Percentiles rank a stretch among this genome's conserved stretches.
These are phyloP conservation scores for Coprinopsis cinerea DNA, from an alignment of 768 basidiomycete species.

Conservation along the genomic window DNA sequence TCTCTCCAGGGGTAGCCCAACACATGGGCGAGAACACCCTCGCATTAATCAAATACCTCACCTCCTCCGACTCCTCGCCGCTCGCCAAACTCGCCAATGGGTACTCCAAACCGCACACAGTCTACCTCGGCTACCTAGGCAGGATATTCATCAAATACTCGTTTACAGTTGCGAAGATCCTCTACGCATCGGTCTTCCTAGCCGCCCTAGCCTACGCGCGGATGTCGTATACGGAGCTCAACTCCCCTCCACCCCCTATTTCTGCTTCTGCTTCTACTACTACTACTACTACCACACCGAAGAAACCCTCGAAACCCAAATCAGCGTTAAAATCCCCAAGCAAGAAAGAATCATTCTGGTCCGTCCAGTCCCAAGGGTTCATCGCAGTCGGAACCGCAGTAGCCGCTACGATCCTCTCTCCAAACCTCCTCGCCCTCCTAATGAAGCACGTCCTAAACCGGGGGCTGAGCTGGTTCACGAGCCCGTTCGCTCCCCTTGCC, in stretches of 20 bases:
- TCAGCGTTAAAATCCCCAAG: too few species aligned
- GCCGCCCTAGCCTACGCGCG: slow-evolving; percentile 40
- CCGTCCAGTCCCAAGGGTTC: slow-evolving; percentile 36
- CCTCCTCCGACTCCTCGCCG: slow-evolving; percentile 61
- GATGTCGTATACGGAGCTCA: slow-evolving; percentile 30
- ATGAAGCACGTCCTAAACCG: slow-evolving; percentile 59
- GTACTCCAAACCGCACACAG: slow-evolving; percentile 52
- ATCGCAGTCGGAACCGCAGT: slow-evolving; percentile 46
- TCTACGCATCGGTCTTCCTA: slow-evolving; percentile 51
- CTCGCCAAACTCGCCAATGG: slow-evolving; percentile 54
- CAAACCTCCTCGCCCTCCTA: slow-evolving; percentile 67
- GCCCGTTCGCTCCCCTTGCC: slow-evolving; percentile 55
- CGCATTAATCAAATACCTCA: slow-evolving; percentile 71
- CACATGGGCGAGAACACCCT: slow-evolving; percentile 90
- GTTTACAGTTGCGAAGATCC: slow-evolving; percentile 58
- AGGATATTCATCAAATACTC: slow-evolving; percentile 69
- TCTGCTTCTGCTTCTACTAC: too few species aligned
- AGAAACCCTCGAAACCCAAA: too few species aligned
- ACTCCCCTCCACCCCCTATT: too few species aligned
- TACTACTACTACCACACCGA: too few species aligned
- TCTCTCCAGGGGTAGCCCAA: slow-evolving; percentile 78
- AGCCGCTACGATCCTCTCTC: slow-evolving; percentile 51
- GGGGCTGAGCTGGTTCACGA: slow-evolving; percentile 83
- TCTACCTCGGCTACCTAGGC: slow-evolving; percentile 74
- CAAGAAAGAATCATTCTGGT: slow-evolving; percentile 26